Percentiles rank a stretch among this genome's conserved stretches.
phyloP scores from a whole-genome alignment of 2,329 filamentous ascomycete species.

The Colletotrichum musae region DNA sequence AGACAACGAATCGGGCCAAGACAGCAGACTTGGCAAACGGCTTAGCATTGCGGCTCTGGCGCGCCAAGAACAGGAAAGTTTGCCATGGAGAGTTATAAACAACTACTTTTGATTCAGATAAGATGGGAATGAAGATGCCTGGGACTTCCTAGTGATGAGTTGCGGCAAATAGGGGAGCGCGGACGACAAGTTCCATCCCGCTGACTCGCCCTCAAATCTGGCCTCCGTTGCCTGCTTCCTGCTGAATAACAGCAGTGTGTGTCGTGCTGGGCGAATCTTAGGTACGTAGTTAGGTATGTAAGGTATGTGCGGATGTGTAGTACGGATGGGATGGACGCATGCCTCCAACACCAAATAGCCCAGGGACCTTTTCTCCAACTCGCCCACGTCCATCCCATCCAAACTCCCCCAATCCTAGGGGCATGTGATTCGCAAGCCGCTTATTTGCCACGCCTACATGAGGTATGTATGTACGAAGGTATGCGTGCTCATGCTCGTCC shows the following conservation, averaged over 20 bases:
- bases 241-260: neutral
- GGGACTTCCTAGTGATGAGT: conserved; percentile 2
- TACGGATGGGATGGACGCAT: neutral
- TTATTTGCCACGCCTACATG: conserved; percentile 17
- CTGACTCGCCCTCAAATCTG: conserved; percentile 17
- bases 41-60: conserved; percentile 36
- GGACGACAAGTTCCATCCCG: neutral
- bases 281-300: too few relatives aligned
- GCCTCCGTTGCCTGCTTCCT: conserved; percentile 2
- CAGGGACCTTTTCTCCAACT: conserved; percentile 7
- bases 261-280: neutral
- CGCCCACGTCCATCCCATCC: neutral
- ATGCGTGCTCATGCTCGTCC: neutral
- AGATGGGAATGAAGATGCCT: neutral
- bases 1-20: conserved; percentile 21
- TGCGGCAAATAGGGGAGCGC: conserved; percentile 13
- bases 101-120: neutral
- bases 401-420: neutral
- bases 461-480: too few relatives aligned
- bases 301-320: too few relatives aligned
- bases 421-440: conserved; percentile 15
- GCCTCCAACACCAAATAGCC: neutral
- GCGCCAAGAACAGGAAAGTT: conserved; percentile 9
- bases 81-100: conserved; percentile 1
- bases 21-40: conserved; percentile 13